These are phyloP conservation scores for Edaphochlamys debaryana DNA, from an alignment of 139 green algal genomes.

Conservation along the genomic window DNA sequence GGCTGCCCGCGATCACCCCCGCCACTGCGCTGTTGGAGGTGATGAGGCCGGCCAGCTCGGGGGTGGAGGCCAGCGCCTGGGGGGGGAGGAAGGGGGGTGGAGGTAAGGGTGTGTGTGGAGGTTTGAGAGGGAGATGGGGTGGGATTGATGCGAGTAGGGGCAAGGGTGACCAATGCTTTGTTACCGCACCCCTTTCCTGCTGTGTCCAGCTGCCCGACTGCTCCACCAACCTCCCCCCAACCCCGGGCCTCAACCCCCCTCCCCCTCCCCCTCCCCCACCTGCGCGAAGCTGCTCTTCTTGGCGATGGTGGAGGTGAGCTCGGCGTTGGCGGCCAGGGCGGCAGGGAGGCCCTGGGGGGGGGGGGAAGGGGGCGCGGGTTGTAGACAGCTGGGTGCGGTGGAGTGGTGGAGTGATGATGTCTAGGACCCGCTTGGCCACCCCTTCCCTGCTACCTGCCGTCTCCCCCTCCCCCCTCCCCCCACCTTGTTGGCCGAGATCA, in stretches of 20 bases:
- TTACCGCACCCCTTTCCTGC: too few species aligned
- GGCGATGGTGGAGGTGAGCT: neutral
- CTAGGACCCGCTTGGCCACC: too few species aligned
- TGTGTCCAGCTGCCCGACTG: too few species aligned
- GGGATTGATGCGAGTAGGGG: too few species aligned
- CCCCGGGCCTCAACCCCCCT: neutral
- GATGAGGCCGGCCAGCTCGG: neutral
- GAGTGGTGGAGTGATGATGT: too few species aligned
- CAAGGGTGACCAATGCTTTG: too few species aligned
- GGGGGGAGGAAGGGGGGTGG: neutral
- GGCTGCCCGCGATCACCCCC: conserved; percentile 15
- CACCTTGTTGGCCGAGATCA: conserved; percentile 9
- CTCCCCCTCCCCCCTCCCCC: too few species aligned
- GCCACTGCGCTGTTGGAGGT: conserved; percentile 9
- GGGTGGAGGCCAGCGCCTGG: conserved; percentile 25
- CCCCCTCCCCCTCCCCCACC: neutral
- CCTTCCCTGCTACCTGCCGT: too few species aligned
- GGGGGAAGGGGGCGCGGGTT: too few species aligned
- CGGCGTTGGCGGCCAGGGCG: conserved; percentile 11
- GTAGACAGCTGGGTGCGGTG: too few species aligned
- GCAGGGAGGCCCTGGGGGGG: neutral
- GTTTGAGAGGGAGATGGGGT: neutral
- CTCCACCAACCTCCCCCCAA: too few species aligned
- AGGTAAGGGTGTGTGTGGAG: neutral
- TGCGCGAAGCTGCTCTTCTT: conserved; percentile 20